A percentile compares a stretch with the other conserved stretches of the same genome.
Conservation (phyloP, 345 rosid species). For the Clarkia xantiana region DNA sequence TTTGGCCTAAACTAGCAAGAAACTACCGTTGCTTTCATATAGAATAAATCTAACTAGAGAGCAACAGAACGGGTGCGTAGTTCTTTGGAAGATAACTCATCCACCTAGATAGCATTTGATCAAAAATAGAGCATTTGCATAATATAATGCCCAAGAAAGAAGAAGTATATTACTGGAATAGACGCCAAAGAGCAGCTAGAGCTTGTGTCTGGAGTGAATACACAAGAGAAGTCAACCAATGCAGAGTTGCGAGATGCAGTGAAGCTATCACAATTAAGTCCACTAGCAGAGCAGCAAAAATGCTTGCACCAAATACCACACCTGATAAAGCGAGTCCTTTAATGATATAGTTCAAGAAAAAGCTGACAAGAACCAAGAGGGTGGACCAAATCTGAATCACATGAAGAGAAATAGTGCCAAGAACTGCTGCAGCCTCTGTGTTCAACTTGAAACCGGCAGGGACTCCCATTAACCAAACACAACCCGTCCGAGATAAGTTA, state of each 20-base stretch:
- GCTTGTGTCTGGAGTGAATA: conserved; percentile 70
- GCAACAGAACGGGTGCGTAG: too few relatives aligned
- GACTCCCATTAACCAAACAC: conserved; percentile 98
- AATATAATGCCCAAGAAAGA: not conserved
- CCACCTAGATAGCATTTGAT: not conserved
- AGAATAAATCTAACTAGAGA: too few relatives aligned
- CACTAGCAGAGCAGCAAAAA: conserved; percentile 53
- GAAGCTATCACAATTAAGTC: conserved; percentile 47
- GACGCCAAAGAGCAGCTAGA: conserved; percentile 83
- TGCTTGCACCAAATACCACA: conserved; percentile 56
- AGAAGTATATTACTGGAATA: conserved; percentile 51
- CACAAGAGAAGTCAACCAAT: conserved; percentile 50
- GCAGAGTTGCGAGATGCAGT: conserved; percentile 60
- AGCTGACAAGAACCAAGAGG: conserved; percentile 48
- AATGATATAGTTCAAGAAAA: conserved; percentile 37
- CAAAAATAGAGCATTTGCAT: not conserved
- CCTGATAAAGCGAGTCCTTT: conserved; percentile 50
- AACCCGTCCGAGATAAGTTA: conserved; percentile 68
- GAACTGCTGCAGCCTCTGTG: conserved; percentile 69
- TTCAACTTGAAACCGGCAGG: conserved; percentile 96
- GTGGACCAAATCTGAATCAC: conserved; percentile 88
- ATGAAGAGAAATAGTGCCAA: conserved; percentile 74
- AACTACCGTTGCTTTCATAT: too few relatives aligned
- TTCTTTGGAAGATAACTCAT: too few relatives aligned
- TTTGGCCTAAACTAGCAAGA: too few relatives aligned